Conservation (phyloP, 1,139 yeast species). For the Lodderomyces margitis region DNA sequence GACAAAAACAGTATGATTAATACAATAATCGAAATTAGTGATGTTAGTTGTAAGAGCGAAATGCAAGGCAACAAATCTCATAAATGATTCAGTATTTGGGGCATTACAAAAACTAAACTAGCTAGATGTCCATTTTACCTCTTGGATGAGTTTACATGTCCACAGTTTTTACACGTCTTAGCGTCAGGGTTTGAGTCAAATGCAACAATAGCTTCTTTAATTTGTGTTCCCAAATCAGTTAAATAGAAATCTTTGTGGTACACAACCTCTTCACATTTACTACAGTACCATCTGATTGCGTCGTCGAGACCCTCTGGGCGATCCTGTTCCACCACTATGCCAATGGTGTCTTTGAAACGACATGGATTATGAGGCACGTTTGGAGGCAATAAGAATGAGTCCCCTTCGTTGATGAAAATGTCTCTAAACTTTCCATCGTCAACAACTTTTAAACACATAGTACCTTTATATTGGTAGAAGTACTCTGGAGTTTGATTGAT, state of each 20-base stretch:
- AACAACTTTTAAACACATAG: slow-evolving; percentile 81
- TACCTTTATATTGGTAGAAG: slow-evolving; percentile 84
- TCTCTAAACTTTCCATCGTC: slow-evolving; percentile 76
- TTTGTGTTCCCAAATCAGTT: slow-evolving; percentile 84
- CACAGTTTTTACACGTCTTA: slow-evolving; percentile 75
- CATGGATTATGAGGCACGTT: slow-evolving; percentile 91
- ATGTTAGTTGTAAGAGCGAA: slow-evolving; percentile 18
- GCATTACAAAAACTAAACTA: too few species aligned
- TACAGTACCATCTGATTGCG: slow-evolving; percentile 83
- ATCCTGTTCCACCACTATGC: slow-evolving; percentile 93
- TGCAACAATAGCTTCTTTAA: slow-evolving; percentile 72
- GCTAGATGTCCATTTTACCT: too few species aligned
- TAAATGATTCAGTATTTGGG: too few species aligned
- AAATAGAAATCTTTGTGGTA: slow-evolving; percentile 74
- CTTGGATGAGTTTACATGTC: slow-evolving; percentile 62
- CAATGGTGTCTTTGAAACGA: slow-evolving; percentile 80
- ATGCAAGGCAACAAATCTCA: too few species aligned
- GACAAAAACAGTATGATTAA: too few species aligned
- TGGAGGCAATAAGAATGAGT: slow-evolving; percentile 79
- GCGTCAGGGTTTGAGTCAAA: slow-evolving; percentile 64
- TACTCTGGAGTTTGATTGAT: slow-evolving; percentile 93
- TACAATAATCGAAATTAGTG: too few species aligned
- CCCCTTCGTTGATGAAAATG: slow-evolving; percentile 77
- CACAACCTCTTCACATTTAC: slow-evolving; percentile 60
- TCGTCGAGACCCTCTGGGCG: slow-evolving; percentile 71